Percentiles rank a stretch among this genome's conserved stretches.
These are phyloP conservation scores for Pleurotus djamor DNA, from an alignment of 768 basidiomycete genomes.

Conservation along the genomic window DNA sequence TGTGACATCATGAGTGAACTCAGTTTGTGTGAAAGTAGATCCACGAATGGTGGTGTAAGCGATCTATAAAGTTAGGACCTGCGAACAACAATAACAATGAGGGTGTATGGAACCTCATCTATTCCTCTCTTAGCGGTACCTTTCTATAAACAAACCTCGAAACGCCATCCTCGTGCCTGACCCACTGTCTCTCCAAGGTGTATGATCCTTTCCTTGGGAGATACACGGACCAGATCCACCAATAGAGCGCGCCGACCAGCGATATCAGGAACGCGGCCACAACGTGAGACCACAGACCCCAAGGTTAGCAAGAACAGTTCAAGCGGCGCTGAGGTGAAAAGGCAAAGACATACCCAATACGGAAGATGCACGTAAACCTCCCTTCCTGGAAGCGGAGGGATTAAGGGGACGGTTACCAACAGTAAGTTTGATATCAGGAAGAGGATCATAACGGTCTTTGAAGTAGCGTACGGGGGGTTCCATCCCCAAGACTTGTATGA, in stretches of 20 bases:
- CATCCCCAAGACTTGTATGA: constrained; percentile 44
- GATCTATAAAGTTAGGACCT: too few species aligned
- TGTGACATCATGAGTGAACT: too few species aligned
- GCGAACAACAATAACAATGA: too few species aligned
- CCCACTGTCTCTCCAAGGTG: constrained; percentile 41
- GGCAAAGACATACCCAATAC: constrained; percentile 55
- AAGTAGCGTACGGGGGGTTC: constrained; percentile 65
- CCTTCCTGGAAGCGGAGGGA: constrained; percentile 50
- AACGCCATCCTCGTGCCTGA: constrained; percentile 55
- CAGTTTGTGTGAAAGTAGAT: too few species aligned
- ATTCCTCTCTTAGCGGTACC: constrained; percentile 19
- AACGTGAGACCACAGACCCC: constrained; percentile 41
- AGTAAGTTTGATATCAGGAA: constrained; percentile 70
- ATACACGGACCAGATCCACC: constrained; percentile 52
- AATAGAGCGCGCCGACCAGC: constrained; percentile 50
- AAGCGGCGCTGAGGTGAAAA: neutral
- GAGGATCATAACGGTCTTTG: constrained; percentile 41
- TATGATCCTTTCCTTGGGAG: constrained; percentile 49
- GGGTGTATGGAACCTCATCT: too few species aligned
- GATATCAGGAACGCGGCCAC: constrained; percentile 45
- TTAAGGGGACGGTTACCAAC: constrained; percentile 56
- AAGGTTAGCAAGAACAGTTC: neutral
- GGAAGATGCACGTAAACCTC: constrained; percentile 55
- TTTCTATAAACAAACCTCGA: constrained; percentile 50
- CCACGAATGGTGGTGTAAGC: too few species aligned